A percentile compares a stretch with the other conserved stretches of the same genome.
Conservation (phyloP, 257 asterid species). For the Avicennia marina region DNA sequence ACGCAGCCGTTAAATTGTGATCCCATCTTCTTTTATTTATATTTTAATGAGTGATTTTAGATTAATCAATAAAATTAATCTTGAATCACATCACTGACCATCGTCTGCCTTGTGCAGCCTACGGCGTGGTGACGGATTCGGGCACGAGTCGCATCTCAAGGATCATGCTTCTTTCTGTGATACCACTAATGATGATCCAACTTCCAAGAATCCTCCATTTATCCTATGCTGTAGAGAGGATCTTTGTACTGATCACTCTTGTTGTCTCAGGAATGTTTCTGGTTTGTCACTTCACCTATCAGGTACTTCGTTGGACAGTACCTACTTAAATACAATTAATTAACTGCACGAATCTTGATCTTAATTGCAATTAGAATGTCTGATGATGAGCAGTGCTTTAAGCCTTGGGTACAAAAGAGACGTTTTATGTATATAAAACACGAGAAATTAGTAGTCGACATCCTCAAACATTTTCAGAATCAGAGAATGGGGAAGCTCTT, state of each 20-base stretch:
- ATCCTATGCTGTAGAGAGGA: conserved; percentile 21
- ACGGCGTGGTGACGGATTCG: conserved; percentile 32
- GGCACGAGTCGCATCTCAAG: conserved; percentile 39
- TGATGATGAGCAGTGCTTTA: conserved; percentile 27
- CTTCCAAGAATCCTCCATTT: conserved; percentile 19
- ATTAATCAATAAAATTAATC: too few relatives aligned
- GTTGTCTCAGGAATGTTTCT: conserved; percentile 31
- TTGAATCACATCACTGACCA: too few relatives aligned
- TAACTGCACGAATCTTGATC: background rate
- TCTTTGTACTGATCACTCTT: conserved; percentile 26
- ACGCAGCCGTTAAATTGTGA: too few relatives aligned
- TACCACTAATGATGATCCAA: conserved; percentile 38
- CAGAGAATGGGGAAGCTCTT: conserved; percentile 23
- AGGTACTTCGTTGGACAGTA: conserved; percentile 24
- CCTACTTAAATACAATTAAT: background rate
- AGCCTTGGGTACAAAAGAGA: conserved; percentile 39
- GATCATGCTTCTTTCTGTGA: conserved; percentile 38
- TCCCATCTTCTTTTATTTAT: too few relatives aligned
- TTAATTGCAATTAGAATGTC: background rate
- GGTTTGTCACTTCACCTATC: conserved; percentile 42
- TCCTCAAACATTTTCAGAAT: conserved; percentile 32
- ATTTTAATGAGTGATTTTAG: too few relatives aligned
- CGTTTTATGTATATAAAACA: conserved; percentile 34
- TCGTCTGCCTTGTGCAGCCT: too few relatives aligned
- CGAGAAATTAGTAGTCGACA: conserved; percentile 33